Evolutionary conservation across 2,329 filamentous ascomycete species (phyloP).

Genomic region (Cyphellophora attinorum): DNA sequence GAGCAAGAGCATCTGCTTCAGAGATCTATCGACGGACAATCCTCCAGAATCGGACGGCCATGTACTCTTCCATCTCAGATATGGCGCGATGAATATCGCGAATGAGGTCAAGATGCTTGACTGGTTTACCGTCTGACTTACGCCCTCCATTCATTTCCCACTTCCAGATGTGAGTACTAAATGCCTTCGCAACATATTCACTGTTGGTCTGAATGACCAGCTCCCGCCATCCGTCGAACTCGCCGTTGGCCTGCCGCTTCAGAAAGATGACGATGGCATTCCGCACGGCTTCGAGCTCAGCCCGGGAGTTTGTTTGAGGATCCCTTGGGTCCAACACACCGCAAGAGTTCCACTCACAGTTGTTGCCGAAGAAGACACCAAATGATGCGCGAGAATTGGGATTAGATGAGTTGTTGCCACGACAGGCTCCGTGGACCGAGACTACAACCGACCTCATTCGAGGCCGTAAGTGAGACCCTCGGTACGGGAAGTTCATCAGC

Average conservation of each 20-base stretch:
- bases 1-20: slow-evolving; percentile 32
- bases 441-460: slow-evolving; percentile 15
- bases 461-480: slow-evolving; percentile 11
- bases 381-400: slow-evolving; percentile 11
- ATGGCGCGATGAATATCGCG: slow-evolving; percentile 31
- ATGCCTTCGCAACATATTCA: slow-evolving; percentile 38
- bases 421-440: slow-evolving; percentile 13
- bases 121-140: slow-evolving; percentile 22
- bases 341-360: slow-evolving; percentile 10
- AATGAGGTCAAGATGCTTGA: slow-evolving; percentile 47
- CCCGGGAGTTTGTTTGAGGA: slow-evolving; percentile 42
- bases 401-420: slow-evolving; percentile 11
- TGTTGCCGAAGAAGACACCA: slow-evolving; percentile 15
- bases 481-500: slow-evolving; percentile 14
- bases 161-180: slow-evolving; percentile 31
- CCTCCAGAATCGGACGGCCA: slow-evolving; percentile 39
- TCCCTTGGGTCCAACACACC: slow-evolving; percentile 7
- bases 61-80: slow-evolving; percentile 26
- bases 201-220: slow-evolving; percentile 48
- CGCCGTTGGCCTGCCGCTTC: slow-evolving; percentile 9
- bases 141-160: slow-evolving; percentile 41
- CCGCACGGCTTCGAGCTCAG: slow-evolving; percentile 47
- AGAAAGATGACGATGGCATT: slow-evolving; percentile 29
- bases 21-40: slow-evolving; percentile 36
- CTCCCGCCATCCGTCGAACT: slow-evolving; percentile 22